Base-by-base conservation (phyloP, 2,329 filamentous ascomycete genomes). In the Coleophoma crateriformis region DNA sequence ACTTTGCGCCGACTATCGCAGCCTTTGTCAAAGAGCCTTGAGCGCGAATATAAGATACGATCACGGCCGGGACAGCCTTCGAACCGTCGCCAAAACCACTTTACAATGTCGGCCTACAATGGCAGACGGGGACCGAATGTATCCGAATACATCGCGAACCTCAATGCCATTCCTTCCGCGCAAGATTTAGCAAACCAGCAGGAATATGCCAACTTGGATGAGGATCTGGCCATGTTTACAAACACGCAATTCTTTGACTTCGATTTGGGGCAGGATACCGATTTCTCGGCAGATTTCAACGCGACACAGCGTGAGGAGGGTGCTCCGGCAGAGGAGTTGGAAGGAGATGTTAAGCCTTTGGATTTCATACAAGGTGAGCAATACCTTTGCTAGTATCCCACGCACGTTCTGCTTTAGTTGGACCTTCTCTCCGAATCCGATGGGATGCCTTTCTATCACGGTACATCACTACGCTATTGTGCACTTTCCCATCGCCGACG, bases 241-340 rank as follows among this genome's bases (percentile, higher is more conserved):
- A 91, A 92, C 69, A 84, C 86, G 42, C 82, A 88, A 58, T 92
- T 92, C 68, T 87, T 87, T 66, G 87, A 91, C 62, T 88, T 86
- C 64, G 88, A 91, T 65, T 73, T 79, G 37, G 78, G 79, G n/a
- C 75, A 78, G 58, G 75, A 78, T 62, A 75, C 75, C 53, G 77
- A 82, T 62, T 76, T 77, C 10, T 61, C 77, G 79, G 62, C 48
- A 54, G 27, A 27, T 10, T 27, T 27, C 27, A 37, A 46, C 53
- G 14, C 48, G 64, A 67, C 45, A 38, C 34, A 46, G 46, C 15
- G 43, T 33, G 19, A 46, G 37, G 45, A 48, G 27, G 41, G 17
- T 33, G 42, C 42, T 20, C 32, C 48, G n/a, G 15, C 34, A n/a
- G 47, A 52, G 34, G 27, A 27, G 27, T 10, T 27, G 27, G 53